Evolutionary conservation across 2,329 filamentous ascomycete species (phyloP).

Genomic region (Apiospora pterosperma): DNA sequence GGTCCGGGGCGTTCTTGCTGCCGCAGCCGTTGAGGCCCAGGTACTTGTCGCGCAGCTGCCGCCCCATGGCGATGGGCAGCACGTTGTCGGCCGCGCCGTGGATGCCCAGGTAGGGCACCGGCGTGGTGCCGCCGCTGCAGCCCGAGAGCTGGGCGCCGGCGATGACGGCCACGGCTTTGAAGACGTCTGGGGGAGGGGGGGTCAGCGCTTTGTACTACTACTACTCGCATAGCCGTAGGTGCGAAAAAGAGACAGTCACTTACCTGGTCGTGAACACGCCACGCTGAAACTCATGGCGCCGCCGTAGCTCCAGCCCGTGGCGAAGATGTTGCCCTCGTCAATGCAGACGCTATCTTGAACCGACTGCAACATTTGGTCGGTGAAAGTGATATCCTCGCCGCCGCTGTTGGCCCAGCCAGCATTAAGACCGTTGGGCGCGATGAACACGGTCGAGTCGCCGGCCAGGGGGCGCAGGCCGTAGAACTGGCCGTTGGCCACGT

Average conservation of each 20-base stretch:
- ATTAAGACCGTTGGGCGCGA: constrained; percentile 39
- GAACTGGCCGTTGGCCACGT: constrained; percentile 31
- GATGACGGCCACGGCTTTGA: constrained; percentile 36
- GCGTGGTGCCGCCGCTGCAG: constrained; percentile 32
- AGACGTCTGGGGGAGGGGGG: constrained; percentile 13
- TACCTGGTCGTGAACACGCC: constrained; percentile 35
- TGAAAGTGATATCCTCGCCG: constrained; percentile 38
- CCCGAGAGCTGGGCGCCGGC: constrained; percentile 30
- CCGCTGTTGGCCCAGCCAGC: constrained; percentile 39
- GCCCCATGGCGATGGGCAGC: constrained; percentile 29
- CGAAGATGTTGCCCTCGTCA: constrained; percentile 36
- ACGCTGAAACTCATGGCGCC: constrained; percentile 39
- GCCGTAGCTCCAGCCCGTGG: constrained; percentile 43
- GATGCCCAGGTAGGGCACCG: constrained; percentile 36
- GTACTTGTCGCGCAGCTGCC: constrained; percentile 34
- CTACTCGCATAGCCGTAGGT: no score
- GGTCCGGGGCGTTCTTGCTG: constrained; percentile 19
- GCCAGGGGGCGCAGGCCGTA: constrained; percentile 37
- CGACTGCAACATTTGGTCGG: constrained; percentile 33
- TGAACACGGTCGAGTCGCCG: constrained; percentile 36
- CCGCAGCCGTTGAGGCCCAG: constrained; percentile 34
- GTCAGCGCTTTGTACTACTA: neutral
- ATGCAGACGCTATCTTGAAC: constrained; percentile 39
- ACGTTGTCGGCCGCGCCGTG: constrained; percentile 36
- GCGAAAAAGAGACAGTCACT: neutral